Percentiles rank a stretch among this genome's conserved stretches.
Conservation (phyloP, 2,329 filamentous ascomycete species). For the Samsoniella hepiali region DNA sequence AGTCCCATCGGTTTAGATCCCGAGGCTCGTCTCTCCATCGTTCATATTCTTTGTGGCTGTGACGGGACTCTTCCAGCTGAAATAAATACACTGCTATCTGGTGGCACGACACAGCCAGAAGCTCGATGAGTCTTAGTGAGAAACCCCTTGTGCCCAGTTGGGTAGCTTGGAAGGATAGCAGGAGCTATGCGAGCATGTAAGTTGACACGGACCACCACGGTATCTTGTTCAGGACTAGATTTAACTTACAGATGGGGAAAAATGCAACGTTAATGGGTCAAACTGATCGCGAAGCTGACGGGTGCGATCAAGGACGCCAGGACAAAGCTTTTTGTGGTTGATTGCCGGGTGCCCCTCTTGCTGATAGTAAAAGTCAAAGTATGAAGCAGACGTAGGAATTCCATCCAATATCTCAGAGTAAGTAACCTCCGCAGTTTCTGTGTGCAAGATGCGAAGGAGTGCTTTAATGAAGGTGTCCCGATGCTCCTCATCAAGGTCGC, state of each 20-base stretch:
- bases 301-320: background rate
- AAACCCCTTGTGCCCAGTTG: background rate
- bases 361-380: background rate
- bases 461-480: constrained; percentile 1
- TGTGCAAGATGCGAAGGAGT: constrained; percentile 1
- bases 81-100: background rate
- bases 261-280: background rate
- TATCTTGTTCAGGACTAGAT: background rate
- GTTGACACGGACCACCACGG: background rate
- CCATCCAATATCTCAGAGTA: background rate
- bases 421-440: background rate
- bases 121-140: background rate
- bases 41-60: background rate
- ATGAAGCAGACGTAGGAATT: constrained; percentile 1
- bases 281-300: background rate
- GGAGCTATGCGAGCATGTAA: background rate
- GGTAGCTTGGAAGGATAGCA: background rate
- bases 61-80: background rate
- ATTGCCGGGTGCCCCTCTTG: constrained; percentile 1
- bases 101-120: constrained; percentile 2
- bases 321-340: background rate
- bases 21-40: constrained; percentile 3
- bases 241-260: background rate
- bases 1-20: background rate
- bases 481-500: background rate